Conservation (phyloP, 768 basidiomycete genomes). For the Asterophora lycoperdoides region DNA sequence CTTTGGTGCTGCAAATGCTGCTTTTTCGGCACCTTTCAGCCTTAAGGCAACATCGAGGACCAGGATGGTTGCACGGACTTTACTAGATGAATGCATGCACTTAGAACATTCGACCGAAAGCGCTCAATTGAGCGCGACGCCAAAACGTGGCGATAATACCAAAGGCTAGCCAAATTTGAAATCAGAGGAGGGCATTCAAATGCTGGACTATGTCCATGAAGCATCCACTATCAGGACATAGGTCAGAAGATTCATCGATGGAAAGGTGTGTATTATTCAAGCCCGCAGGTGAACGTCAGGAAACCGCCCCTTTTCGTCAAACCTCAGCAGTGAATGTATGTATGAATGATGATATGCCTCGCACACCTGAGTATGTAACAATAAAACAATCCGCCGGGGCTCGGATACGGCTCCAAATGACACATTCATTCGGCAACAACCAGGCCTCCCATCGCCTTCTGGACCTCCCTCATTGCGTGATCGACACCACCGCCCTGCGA, state of each 20-base stretch:
- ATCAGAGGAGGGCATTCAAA: too few species aligned
- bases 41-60: neutral
- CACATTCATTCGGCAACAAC: slow-evolving; percentile 64
- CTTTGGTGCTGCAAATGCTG: neutral
- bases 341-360: slow-evolving; percentile 4
- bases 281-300: slow-evolving; percentile 10
- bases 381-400: neutral
- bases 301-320: slow-evolving; percentile 8
- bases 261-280: slow-evolving; percentile 10
- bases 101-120: neutral
- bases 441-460: slow-evolving; percentile 73
- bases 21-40: neutral
- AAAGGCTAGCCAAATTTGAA: too few species aligned
- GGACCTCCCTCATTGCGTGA: slow-evolving; percentile 60
- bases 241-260: neutral
- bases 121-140: neutral
- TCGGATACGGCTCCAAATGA: neutral
- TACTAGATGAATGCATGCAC: too few species aligned
- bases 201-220: too few species aligned
- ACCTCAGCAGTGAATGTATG: slow-evolving; percentile 1
- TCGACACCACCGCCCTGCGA: slow-evolving; percentile 43
- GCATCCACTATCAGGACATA: neutral
- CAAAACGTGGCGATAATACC: too few species aligned
- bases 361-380: slow-evolving; percentile 7
- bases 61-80: neutral